Conservation (phyloP, 257 asterid genomes). For the Solanum tarapatanum region DNA sequence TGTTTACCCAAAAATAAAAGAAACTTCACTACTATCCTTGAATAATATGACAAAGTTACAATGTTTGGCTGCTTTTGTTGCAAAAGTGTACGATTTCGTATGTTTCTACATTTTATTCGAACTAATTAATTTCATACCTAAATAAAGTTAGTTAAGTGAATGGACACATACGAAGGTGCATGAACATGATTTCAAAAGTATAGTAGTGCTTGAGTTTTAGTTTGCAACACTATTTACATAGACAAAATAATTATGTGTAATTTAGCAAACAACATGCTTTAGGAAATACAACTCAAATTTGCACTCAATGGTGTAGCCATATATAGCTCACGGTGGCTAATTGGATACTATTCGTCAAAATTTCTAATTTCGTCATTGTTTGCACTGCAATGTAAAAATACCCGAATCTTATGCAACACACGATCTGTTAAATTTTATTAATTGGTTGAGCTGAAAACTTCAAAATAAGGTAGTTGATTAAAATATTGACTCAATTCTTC, state of each 20-base stretch:
- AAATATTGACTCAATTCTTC: too few relatives aligned
- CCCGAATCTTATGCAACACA: too few relatives aligned
- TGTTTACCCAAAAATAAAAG: neutral
- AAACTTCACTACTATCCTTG: neutral
- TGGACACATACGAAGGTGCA: neutral
- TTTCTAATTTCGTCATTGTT: too few relatives aligned
- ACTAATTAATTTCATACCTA: neutral
- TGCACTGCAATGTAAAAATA: too few relatives aligned
- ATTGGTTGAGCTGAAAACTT: too few relatives aligned
- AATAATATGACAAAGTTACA: neutral
- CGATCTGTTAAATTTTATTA: too few relatives aligned
- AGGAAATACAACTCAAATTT: neutral
- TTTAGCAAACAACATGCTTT: neutral
- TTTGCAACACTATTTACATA: neutral
- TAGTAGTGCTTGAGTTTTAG: neutral
- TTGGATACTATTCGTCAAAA: too few relatives aligned
- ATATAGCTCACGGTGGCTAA: neutral
- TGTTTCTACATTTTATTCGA: neutral
- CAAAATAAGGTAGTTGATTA: too few relatives aligned
- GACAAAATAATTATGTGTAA: neutral
- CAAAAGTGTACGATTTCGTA: neutral
- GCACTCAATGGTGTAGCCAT: neutral
- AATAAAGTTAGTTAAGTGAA: neutral
- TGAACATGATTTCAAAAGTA: neutral
- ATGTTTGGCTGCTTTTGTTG: neutral